A percentile compares a stretch with the other conserved stretches of the same genome.
These are phyloP conservation scores for Rhizoctonia solani DNA, from an alignment of 1,284 basidiomycete genomes.

Conservation along the genomic window DNA sequence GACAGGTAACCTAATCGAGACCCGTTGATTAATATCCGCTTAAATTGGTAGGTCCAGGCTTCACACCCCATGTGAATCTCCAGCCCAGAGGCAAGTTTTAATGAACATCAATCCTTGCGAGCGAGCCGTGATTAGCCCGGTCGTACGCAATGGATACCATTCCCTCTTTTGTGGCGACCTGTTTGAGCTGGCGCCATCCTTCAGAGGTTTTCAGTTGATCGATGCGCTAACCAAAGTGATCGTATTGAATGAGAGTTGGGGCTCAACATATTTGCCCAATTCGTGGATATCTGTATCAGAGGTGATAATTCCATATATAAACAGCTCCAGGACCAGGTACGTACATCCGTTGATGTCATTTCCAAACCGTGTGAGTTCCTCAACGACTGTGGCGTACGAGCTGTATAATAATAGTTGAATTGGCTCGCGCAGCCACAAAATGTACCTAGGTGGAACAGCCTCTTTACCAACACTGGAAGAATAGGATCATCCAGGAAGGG, in stretches of 20 bases:
- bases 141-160: conserved; percentile 66
- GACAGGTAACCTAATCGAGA: conserved; percentile 62
- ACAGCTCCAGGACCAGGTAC: conserved; percentile 37
- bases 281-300: neutral
- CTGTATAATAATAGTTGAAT: too few relatives aligned
- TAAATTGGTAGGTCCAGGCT: conserved; percentile 34
- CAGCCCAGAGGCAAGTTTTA: conserved; percentile 63
- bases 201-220: conserved; percentile 69
- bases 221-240: conserved; percentile 68
- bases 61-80: conserved; percentile 64
- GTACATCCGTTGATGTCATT: conserved; percentile 58
- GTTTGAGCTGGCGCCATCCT: conserved; percentile 72
- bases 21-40: neutral
- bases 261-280: neutral
- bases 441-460: conserved; percentile 56
- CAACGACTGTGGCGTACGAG: conserved; percentile 52
- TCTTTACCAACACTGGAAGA: conserved; percentile 59
- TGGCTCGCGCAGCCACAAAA: too few relatives aligned
- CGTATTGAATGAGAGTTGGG: conserved; percentile 64
- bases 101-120: conserved; percentile 65
- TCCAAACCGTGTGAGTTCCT: conserved; percentile 60
- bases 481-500: conserved; percentile 63
- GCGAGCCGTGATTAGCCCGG: conserved; percentile 57
- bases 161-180: conserved; percentile 69
- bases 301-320: neutral